Evolutionary conservation across 2,329 filamentous ascomycete species (phyloP).

Genomic region (Botryotinia calthae): DNA sequence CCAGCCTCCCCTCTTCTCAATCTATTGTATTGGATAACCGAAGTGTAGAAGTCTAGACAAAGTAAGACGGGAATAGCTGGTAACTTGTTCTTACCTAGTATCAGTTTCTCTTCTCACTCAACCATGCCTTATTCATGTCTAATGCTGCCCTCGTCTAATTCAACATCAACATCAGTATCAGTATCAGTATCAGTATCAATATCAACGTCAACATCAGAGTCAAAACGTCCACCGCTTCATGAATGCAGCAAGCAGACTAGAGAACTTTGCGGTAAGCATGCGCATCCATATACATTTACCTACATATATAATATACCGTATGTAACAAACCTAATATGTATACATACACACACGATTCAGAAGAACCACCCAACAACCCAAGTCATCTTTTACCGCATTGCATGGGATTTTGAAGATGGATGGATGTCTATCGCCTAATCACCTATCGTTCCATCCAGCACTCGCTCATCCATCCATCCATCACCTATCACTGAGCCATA

Average conservation of each 20-base stretch:
- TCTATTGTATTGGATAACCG: not conserved
- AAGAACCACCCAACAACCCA: not conserved
- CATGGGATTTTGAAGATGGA: not conserved
- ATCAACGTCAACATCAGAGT: too few relatives aligned
- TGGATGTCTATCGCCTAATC: not conserved
- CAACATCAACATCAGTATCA: not conserved
- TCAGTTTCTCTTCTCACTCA: not conserved
- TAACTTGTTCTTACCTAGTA: not conserved
- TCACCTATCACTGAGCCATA: not conserved
- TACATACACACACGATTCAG: not conserved
- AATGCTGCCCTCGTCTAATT: not conserved
- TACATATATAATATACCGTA: not conserved
- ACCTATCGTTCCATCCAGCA: not conserved
- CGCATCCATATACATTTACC: not conserved
- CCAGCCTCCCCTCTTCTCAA: not conserved
- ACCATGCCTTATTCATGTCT: not conserved
- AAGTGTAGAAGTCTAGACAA: not conserved
- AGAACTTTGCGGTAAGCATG: not conserved
- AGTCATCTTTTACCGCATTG: not conserved
- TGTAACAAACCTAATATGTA: not conserved
- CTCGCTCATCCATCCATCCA: not conserved
- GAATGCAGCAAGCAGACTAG: not conserved
- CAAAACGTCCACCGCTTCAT: not conserved
- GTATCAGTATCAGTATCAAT: not conserved
- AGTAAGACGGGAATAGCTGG: not conserved